Evolutionary conservation across 23 red algal genomes (phyloP), one percentile per base, ranked within the genome.

Genomic region (Pyropia haitanensis): DNA sequence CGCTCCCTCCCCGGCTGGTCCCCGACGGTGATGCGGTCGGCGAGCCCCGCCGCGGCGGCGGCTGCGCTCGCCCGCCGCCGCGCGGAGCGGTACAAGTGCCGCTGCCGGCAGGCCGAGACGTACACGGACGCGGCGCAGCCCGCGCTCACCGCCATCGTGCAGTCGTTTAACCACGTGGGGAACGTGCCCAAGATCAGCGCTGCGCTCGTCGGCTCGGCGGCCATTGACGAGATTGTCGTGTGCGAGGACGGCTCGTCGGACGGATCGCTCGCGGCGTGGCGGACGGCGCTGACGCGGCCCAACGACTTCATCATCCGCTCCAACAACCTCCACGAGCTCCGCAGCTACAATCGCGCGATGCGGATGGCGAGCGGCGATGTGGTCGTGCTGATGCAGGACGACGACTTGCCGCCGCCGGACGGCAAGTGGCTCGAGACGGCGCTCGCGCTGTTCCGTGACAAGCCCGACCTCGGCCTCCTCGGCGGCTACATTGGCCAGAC

Each of bases 341-440:
- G 81, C 17, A 76, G 81, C 57, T 87, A 87, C 62, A 87, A 87
- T n/a, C 81, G 81, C 16, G 81, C 81, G 22, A 87, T 87, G 81
- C 81, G 81, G 44, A 76, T 87, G 71, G 70, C 70, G 28, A 76
- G 71, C 2, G 81, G 71, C 8, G 81, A 87, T 33, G 75, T 76
- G 53, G 75, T 87, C 53, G 57, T 87, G 17, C 72, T 87, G 10
- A 18, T 87, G 17, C 81, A 87, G 53, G 81, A 87, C 30, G 81
- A 87, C 64, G 81, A 87, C 46, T 25, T 87, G 19, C 71, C 71
- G 19, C 51, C 31, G 12, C 27, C 68, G 14, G 25, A 51, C 31
- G 39, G 66, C 18, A 87, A 87, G 51, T 87, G 81, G 81, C 71
- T 87, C 31, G 76, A 58, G 39, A 64, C 75, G 54, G 81, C 70